A percentile compares a stretch with the other conserved stretches of the same genome.
These are phyloP conservation scores for Bothriochloa decipiens DNA, from an alignment of 176 grass and related monocot species.

Conservation along the genomic window DNA sequence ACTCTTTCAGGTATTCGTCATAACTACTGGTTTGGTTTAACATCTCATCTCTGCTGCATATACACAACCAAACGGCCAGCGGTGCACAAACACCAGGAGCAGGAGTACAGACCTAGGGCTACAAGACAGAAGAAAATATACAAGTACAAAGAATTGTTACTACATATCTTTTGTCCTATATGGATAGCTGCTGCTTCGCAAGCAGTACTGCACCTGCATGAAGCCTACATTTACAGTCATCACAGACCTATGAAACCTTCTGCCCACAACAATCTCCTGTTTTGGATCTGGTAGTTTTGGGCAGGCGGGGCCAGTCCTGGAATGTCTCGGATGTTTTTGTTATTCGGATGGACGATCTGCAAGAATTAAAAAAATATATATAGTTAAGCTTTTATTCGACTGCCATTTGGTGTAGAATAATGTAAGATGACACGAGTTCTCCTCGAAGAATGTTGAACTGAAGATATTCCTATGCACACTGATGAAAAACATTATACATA, in stretches of 20 bases:
- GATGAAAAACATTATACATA: slow-evolving; percentile 53
- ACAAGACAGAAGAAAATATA: slow-evolving; percentile 52
- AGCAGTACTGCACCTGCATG: neutral
- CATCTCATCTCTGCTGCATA: slow-evolving; percentile 48
- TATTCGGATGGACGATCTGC: slow-evolving; percentile 82
- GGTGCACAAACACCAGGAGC: slow-evolving; percentile 36
- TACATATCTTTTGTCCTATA: slow-evolving; percentile 14
- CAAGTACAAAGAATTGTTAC: slow-evolving; percentile 56
- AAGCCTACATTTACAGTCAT: slow-evolving; percentile 36
- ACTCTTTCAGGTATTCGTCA: neutral
- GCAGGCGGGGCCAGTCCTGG: slow-evolving; percentile 97
- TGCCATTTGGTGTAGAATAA: neutral
- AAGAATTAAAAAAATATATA: slow-evolving; percentile 34
- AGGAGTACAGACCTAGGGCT: slow-evolving; percentile 31
- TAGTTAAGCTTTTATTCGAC: neutral
- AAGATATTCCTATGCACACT: slow-evolving; percentile 23
- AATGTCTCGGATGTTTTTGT: slow-evolving; percentile 86
- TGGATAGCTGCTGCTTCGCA: slow-evolving; percentile 5
- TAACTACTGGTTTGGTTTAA: slow-evolving; percentile 14
- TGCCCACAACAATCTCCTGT: slow-evolving; percentile 71
- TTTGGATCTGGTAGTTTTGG: slow-evolving; percentile 52
- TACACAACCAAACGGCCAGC: slow-evolving; percentile 37
- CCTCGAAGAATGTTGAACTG: neutral
- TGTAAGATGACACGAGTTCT: neutral
- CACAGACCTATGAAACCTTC: slow-evolving; percentile 53